Conservation (phyloP, 352 stramenopile genomes). For the Phytophthora tubulina region DNA sequence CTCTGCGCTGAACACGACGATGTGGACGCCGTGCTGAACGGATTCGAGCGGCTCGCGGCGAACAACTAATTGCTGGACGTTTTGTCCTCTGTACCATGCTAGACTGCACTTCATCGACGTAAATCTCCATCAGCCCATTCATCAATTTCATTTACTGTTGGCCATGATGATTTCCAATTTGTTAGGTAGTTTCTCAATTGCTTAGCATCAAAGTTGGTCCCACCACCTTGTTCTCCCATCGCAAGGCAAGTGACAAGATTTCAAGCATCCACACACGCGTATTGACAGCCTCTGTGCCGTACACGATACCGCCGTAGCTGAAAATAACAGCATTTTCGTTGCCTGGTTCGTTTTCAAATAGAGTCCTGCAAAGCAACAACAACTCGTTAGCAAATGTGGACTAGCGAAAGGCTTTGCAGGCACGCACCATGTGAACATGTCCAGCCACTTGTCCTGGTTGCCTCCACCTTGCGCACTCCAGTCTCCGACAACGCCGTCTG, state of each 20-base stretch:
- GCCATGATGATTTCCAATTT: background rate
- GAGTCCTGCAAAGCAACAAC: slow-evolving; percentile 41
- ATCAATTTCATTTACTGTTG: background rate
- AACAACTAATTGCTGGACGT: slow-evolving; percentile 1
- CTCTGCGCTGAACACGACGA: slow-evolving; percentile 6
- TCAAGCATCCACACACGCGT: slow-evolving; percentile 74
- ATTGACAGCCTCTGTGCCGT: slow-evolving; percentile 48
- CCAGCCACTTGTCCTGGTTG: slow-evolving; percentile 53
- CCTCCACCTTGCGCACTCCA: slow-evolving; percentile 9
- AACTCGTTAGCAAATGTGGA: slow-evolving; percentile 4
- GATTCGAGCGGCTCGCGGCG: slow-evolving; percentile 7
- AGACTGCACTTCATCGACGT: slow-evolving; percentile 10
- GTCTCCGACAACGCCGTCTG: slow-evolving; percentile 8
- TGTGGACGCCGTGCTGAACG: background rate
- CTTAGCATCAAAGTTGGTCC: slow-evolving; percentile 48
- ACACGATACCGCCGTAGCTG: slow-evolving; percentile 62
- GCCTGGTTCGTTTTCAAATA: slow-evolving; percentile 50
- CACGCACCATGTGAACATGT: slow-evolving; percentile 68
- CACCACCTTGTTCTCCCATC: slow-evolving; percentile 64
- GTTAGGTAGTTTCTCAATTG: slow-evolving; percentile 8
- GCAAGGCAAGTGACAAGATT: slow-evolving; percentile 66
- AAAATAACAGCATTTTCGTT: slow-evolving; percentile 47
- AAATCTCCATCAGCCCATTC: background rate
- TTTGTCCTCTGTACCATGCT: slow-evolving; percentile 17
- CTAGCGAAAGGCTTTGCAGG: background rate